Evolutionary conservation across 805 yeast genomes (phyloP).

Genomic region (Lipomyces spencermartinsiae): DNA sequence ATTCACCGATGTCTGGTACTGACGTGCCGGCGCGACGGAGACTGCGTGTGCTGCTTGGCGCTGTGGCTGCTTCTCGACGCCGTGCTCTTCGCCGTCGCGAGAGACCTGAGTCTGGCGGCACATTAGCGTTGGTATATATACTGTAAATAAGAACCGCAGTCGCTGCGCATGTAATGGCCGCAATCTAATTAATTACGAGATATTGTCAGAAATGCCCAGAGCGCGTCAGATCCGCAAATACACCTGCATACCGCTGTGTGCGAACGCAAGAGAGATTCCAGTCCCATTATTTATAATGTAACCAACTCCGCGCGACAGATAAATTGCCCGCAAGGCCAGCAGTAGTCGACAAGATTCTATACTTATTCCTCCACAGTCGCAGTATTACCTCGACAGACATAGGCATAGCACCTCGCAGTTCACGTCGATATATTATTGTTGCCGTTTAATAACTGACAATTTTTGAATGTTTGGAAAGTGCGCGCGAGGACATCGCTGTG

Average conservation of each 20-base stretch:
- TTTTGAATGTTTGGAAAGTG: background rate
- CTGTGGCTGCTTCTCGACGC: background rate
- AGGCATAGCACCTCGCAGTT: background rate
- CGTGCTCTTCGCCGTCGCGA: background rate
- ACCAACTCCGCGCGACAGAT: background rate
- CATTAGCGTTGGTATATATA: background rate
- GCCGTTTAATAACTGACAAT: no score
- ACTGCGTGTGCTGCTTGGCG: background rate
- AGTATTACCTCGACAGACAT: background rate
- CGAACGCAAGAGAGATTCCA: constrained; percentile 1
- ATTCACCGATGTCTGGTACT: background rate
- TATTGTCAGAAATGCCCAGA: background rate
- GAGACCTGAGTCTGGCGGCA: background rate
- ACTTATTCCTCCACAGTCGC: background rate
- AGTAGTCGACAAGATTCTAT: background rate
- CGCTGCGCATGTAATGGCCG: constrained; percentile 13
- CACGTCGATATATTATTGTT: no score
- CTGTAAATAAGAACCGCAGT: constrained; percentile 9
- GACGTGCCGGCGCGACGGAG: background rate
- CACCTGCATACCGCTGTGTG: background rate
- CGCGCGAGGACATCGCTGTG: background rate
- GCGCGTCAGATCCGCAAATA: background rate
- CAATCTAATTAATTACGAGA: background rate
- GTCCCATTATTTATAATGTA: constrained; percentile 1
- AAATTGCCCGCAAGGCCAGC: background rate